Base-by-base conservation (phyloP, 2,329 filamentous ascomycete genomes). In the Dothistroma pini region DNA sequence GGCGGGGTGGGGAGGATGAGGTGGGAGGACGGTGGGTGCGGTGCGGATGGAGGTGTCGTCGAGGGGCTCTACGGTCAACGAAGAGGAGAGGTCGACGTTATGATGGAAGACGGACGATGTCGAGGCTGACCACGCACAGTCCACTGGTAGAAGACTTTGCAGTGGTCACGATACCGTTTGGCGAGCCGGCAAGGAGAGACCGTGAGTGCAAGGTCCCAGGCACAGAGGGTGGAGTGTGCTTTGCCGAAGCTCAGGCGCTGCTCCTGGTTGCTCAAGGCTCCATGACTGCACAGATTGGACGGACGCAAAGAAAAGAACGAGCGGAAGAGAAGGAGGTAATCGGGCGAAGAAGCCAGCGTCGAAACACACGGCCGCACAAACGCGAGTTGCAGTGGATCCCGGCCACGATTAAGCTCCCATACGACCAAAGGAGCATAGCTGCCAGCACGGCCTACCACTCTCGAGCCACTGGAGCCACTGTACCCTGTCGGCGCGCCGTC, bases 11-110 rank as follows among this genome's bases (percentile, higher is more conserved):
- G 38, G 56, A 54, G 41, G 51, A 29, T 29, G 25, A 29, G 58
- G 48, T 55, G 55, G 58, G 52, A 58, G 58, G 52, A 44, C 48
- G 54, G 59, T 50, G 35, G 61, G 56, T 31, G 21, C 11, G 34
- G 54, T 19, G 22, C 34, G 58, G 63, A 52, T 21, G 63, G 62
- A 58, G 54, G 57, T 48, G 60, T 56, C 57, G 72, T 73, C 71
- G 71, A 69, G 67, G 58, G 63, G 71, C 74, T 75, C 75, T 74
- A 70, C 72, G 73, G 67, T 74, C 74, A 77, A 77, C 76, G 75
- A 75, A 74, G 75, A 76, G 72, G 72, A 74, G 71, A 73, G 70
- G 68, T 69, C 69, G 71, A 73, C 70, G 66, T 62, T 47, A 50
- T 61, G 62, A 60, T 34, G 50, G 22, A 55, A 58, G 59, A 35